Percentiles rank a stretch among this genome's conserved stretches.
phyloP scores from a whole-genome alignment of 768 basidiomycete species.

The Lentinus tigrinus region DNA sequence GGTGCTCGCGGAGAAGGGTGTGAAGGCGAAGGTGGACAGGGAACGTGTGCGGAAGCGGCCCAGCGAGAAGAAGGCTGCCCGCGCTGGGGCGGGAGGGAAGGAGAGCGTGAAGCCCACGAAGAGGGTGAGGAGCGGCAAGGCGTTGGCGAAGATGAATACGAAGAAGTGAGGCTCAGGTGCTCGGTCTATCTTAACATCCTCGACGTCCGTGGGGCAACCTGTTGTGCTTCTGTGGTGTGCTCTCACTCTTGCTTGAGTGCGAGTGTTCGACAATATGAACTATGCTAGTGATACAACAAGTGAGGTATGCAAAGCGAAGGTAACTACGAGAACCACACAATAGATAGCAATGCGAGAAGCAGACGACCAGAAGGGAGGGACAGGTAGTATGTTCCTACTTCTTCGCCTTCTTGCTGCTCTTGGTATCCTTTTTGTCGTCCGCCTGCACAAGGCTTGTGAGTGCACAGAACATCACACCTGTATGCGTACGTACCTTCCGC shows the following conservation, averaged over 20 bases:
- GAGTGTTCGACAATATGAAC: background rate
- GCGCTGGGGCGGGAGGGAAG: slow-evolving; percentile 1
- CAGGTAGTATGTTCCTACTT: slow-evolving; percentile 32
- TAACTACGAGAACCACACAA: background rate
- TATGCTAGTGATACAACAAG: slow-evolving; percentile 21
- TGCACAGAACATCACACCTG: background rate
- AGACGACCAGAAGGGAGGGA: background rate
- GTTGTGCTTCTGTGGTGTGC: background rate
- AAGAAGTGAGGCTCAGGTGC: slow-evolving; percentile 55
- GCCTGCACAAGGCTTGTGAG: background rate
- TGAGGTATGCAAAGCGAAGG: slow-evolving; percentile 12
- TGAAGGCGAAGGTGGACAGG: slow-evolving; percentile 38
- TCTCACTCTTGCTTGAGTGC: background rate
- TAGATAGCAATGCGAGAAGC: background rate
- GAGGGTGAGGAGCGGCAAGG: slow-evolving; percentile 56
- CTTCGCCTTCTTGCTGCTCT: slow-evolving; percentile 41
- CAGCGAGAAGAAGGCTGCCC: slow-evolving; percentile 31
- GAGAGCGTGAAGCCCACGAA: slow-evolving; percentile 38
- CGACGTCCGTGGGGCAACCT: background rate
- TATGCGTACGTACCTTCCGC: slow-evolving; percentile 47
- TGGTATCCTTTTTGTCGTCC: slow-evolving; percentile 32
- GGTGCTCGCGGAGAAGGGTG: slow-evolving; percentile 45
- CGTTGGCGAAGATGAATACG: slow-evolving; percentile 49
- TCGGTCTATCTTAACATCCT: background rate
- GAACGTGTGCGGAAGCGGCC: slow-evolving; percentile 47